Conservation (phyloP, 495 filamentous ascomycete species). For the Gamarada debralockiae region DNA sequence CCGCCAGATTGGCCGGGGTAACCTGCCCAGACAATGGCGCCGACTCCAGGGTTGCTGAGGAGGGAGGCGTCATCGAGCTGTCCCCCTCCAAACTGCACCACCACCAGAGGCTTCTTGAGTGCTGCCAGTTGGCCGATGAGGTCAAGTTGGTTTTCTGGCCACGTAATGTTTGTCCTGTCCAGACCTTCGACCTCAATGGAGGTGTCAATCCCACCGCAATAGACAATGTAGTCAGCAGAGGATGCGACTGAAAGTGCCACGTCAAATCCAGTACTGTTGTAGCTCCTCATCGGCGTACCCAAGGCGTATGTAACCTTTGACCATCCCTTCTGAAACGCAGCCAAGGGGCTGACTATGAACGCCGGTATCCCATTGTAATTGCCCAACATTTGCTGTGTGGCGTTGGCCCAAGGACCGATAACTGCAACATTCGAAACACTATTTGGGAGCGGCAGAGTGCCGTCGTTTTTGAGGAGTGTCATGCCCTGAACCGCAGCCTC, state of each 20-base stretch:
- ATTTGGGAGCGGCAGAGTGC: constrained; percentile 34
- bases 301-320: constrained; percentile 43
- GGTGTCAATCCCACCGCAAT: constrained; percentile 41
- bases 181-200: constrained; percentile 34
- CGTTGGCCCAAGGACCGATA: constrained; percentile 38
- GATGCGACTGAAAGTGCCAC: constrained; percentile 32
- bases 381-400: constrained; percentile 31
- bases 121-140: constrained; percentile 34
- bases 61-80: constrained; percentile 53
- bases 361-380: constrained; percentile 37
- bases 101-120: constrained; percentile 37
- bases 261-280: constrained; percentile 25
- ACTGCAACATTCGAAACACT: constrained; percentile 30
- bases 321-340: constrained; percentile 30
- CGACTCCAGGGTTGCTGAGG: constrained; percentile 34
- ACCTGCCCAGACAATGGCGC: constrained; percentile 52
- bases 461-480: constrained; percentile 39
- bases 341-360: constrained; percentile 30
- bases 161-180: constrained; percentile 39
- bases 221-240: constrained; percentile 38
- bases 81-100: constrained; percentile 44
- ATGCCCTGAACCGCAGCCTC: constrained; percentile 31
- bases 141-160: constrained; percentile 38
- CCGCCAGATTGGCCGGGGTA: constrained; percentile 60
- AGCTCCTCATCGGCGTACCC: constrained; percentile 35